phyloP scores from a whole-genome alignment of 371 early-diverging fungal species.

The Furculomyces boomerangus region DNA sequence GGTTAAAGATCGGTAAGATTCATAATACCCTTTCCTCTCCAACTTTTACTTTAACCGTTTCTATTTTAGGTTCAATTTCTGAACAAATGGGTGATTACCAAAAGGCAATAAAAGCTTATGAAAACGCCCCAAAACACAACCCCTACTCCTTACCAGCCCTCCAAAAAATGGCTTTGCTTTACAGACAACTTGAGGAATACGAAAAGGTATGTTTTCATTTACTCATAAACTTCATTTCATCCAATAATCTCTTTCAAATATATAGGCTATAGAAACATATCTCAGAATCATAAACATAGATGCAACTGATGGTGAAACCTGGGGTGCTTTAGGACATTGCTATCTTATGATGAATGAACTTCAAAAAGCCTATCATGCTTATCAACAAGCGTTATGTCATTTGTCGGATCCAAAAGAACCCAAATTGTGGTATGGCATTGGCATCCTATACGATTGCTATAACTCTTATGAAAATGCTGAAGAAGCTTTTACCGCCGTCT shows the following conservation, averaged over 20 bases:
- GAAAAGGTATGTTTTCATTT: slow-evolving; percentile 17
- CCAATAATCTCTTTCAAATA: slow-evolving; percentile 3
- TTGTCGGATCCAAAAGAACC: slow-evolving; percentile 85
- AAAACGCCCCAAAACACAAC: slow-evolving; percentile 71
- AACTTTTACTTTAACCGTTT: not conserved
- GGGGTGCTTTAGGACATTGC: slow-evolving; percentile 86
- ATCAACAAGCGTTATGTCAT: slow-evolving; percentile 83
- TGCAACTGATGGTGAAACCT: slow-evolving; percentile 67
- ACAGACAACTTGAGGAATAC: slow-evolving; percentile 33
- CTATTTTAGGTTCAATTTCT: slow-evolving; percentile 26
- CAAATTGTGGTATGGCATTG: slow-evolving; percentile 97
- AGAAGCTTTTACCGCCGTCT: slow-evolving; percentile 85
- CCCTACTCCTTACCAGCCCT: slow-evolving; percentile 66
- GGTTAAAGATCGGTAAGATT: not conserved
- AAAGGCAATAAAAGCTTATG: slow-evolving; percentile 63
- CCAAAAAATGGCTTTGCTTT: slow-evolving; percentile 36
- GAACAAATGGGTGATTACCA: slow-evolving; percentile 59
- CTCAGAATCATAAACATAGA: slow-evolving; percentile 67
- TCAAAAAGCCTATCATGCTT: slow-evolving; percentile 80
- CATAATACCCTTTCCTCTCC: not conserved
- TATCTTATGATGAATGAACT: slow-evolving; percentile 86
- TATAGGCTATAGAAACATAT: slow-evolving; percentile 69
- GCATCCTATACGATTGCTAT: slow-evolving; percentile 91
- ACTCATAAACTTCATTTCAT: slow-evolving; percentile 3
- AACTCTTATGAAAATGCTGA: slow-evolving; percentile 92